A percentile compares a stretch with the other conserved stretches of the same genome.
Conservation (phyloP, 345 rosid genomes). For the Odontarrhena argentea region DNA sequence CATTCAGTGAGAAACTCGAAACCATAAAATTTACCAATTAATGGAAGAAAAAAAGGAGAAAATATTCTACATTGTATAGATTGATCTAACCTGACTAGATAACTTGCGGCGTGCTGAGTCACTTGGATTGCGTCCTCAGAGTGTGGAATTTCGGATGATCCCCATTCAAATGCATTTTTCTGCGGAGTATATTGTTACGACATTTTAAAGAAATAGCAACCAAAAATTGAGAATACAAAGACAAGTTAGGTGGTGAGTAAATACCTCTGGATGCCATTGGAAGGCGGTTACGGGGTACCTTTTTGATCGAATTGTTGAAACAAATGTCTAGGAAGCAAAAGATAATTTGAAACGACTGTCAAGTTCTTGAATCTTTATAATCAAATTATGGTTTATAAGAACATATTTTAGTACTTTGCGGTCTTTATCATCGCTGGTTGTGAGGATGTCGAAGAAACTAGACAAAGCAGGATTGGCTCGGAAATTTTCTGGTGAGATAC, state of each 20-base stretch:
- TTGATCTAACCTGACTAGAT: conserved; percentile 65
- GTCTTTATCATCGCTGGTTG: conserved; percentile 68
- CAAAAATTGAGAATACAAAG: too few relatives aligned
- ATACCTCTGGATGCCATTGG: conserved; percentile 99
- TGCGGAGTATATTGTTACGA: conserved; percentile 41
- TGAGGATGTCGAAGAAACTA: conserved; percentile 72
- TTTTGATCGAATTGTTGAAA: conserved; percentile 76
- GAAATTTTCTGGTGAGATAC: conserved; percentile 67
- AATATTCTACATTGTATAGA: too few relatives aligned
- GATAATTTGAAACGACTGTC: too few relatives aligned
- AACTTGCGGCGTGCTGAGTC: conserved; percentile 81
- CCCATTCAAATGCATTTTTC: conserved; percentile 99
- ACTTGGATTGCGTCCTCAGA: conserved; percentile 87
- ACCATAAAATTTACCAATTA: too few relatives aligned
- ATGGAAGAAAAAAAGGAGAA: too few relatives aligned
- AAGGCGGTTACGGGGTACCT: conserved; percentile 83
- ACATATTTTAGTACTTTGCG: conserved; percentile 50
- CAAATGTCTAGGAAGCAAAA: conserved; percentile 54
- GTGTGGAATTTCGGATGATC: conserved; percentile 75
- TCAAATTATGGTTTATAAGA: neutral
- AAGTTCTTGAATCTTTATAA: neutral
- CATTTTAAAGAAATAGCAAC: too few relatives aligned
- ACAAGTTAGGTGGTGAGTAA: neutral
- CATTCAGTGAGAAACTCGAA: conserved; percentile 14
- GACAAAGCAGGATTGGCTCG: conserved; percentile 50